Conservation (phyloP, 495 filamentous ascomycete species). For the Podospora didyma region DNA sequence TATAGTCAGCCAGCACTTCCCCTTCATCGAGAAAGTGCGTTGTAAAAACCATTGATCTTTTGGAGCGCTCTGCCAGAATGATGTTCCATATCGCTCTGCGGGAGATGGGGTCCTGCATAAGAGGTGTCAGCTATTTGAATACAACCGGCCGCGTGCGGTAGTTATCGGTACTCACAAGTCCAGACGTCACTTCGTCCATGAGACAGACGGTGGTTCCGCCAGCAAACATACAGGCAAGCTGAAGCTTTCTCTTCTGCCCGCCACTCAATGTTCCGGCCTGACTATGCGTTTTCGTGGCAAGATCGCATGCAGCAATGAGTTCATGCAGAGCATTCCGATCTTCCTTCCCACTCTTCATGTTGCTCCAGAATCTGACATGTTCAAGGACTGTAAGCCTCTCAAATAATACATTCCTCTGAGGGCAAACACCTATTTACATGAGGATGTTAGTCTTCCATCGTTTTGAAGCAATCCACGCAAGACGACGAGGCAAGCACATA, state of each 20-base stretch:
- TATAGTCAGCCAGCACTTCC: constrained; percentile 68
- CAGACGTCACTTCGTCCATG: constrained; percentile 78
- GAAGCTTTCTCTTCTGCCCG: constrained; percentile 80
- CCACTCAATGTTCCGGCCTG: constrained; percentile 65
- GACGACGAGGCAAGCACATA: background rate
- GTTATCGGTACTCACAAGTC: constrained; percentile 36
- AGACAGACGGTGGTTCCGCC: constrained; percentile 75
- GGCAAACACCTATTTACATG: constrained; percentile 71
- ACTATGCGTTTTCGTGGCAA: constrained; percentile 60
- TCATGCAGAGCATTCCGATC: constrained; percentile 46
- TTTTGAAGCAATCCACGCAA: background rate
- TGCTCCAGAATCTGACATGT: constrained; percentile 71
- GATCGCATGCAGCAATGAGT: constrained; percentile 63
- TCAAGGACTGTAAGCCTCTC: constrained; percentile 71
- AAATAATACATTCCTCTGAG: constrained; percentile 83
- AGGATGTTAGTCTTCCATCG: background rate
- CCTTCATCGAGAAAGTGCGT: constrained; percentile 80
- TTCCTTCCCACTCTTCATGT: constrained; percentile 56
- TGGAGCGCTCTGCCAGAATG: constrained; percentile 66
- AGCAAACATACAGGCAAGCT: constrained; percentile 85
- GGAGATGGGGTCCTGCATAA: constrained; percentile 58
- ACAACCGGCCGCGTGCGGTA: background rate
- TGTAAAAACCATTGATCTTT: constrained; percentile 72
- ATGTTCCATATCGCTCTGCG: constrained; percentile 84
- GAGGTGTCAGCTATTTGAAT: background rate